These are phyloP conservation scores for Pestalotiopsis sp. DNA, from an alignment of 2,329 filamentous ascomycete genomes.

Conservation along the genomic window DNA sequence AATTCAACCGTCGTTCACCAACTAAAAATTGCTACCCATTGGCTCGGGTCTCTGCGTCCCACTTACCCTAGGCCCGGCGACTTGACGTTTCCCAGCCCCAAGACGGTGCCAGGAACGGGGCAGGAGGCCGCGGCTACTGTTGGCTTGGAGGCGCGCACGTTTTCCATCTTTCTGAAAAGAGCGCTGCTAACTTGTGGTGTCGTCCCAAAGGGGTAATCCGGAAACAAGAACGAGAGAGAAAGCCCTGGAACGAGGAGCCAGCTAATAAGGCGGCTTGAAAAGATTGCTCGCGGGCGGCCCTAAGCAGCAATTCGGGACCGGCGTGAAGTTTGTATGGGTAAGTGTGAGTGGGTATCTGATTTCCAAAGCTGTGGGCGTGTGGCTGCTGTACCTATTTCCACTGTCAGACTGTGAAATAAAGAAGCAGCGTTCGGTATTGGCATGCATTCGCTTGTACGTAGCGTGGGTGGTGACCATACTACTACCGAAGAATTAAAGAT, in stretches of 20 bases:
- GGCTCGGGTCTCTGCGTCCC: neutral
- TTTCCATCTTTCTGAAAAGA: neutral
- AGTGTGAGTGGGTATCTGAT: too few relatives aligned
- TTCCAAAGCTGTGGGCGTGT: too few relatives aligned
- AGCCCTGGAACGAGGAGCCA: too few relatives aligned
- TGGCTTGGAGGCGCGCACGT: too few relatives aligned
- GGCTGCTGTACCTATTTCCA: too few relatives aligned
- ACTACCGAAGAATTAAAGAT: neutral
- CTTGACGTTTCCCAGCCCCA: too few relatives aligned
- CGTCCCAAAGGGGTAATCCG: neutral
- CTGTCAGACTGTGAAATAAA: neutral
- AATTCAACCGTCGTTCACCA: neutral
- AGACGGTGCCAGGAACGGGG: neutral
- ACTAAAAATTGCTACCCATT: neutral
- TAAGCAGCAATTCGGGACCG: neutral
- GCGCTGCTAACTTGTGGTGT: neutral
- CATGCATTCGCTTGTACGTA: neutral
- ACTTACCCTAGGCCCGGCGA: neutral
- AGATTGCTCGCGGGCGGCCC: neutral
- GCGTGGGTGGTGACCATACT: neutral
- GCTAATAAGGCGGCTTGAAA: neutral
- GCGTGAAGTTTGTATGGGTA: neutral
- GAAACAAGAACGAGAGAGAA: neutral
- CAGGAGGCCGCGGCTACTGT: neutral
- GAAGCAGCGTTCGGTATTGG: neutral